Conservation (phyloP, 805 yeast species). For the Torulaspora gathmanii region DNA sequence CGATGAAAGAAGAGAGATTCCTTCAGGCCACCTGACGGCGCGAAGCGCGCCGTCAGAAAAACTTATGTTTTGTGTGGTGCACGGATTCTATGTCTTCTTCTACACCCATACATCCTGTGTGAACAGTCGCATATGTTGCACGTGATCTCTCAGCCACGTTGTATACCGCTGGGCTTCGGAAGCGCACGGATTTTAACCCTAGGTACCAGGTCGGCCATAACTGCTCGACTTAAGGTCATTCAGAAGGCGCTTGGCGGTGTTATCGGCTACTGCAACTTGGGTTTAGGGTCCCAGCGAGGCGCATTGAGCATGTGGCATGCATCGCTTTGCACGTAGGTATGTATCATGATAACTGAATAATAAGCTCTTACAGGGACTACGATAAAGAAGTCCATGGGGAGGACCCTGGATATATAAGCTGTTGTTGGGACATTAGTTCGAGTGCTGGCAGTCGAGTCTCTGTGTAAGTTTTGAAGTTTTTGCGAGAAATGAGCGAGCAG, state of each 20-base stretch:
- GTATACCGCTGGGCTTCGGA: too few species aligned
- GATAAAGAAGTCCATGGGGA: neutral
- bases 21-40: neutral
- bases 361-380: neutral
- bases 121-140: neutral
- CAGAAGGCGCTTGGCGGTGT: neutral
- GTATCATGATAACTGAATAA: neutral
- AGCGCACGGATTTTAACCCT: too few species aligned
- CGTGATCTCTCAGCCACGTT: too few species aligned
- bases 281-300: neutral
- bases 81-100: neutral
- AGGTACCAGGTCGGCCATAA: too few species aligned
- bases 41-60: conserved; percentile 5
- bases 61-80: neutral
- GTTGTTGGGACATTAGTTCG: too few species aligned
- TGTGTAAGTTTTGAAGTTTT: neutral
- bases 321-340: neutral
- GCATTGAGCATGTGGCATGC: neutral
- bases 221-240: too few species aligned
- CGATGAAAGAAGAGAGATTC: neutral
- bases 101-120: neutral
- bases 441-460: neutral
- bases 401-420: neutral
- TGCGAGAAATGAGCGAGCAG: neutral
- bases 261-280: too few species aligned